Evolutionary conservation across 2,329 filamentous ascomycete species (phyloP).

Genomic region (Colletotrichum graminicola): DNA sequence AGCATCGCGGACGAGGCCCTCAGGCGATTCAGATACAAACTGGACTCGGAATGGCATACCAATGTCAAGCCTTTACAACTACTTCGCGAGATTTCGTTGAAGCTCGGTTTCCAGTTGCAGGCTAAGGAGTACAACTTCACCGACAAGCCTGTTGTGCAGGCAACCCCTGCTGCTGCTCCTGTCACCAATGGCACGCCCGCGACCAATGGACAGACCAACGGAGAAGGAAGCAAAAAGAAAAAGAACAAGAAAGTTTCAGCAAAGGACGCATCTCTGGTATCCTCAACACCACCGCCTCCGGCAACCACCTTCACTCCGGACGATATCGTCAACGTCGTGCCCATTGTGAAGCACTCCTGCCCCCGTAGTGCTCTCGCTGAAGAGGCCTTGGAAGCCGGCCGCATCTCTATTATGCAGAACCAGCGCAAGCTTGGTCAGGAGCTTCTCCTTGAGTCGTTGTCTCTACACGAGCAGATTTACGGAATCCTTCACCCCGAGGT

Average conservation of each 20-base stretch:
- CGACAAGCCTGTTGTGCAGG: constrained; percentile 47
- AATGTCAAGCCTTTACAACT: constrained; percentile 82
- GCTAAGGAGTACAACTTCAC: constrained; percentile 68
- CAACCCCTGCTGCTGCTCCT: constrained; percentile 49
- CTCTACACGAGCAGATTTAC: constrained; percentile 98
- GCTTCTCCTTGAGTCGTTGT: constrained; percentile 93
- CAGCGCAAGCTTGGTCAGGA: constrained; percentile 97
- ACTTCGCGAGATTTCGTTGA: constrained; percentile 88
- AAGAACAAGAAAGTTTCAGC: constrained; percentile 67
- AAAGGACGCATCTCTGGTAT: constrained; percentile 65
- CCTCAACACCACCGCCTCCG: constrained; percentile 45
- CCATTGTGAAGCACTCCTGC: constrained; percentile 92
- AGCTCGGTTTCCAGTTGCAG: constrained; percentile 89
- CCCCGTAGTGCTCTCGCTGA: constrained; percentile 92
- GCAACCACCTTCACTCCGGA: constrained; percentile 77
- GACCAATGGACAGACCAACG: constrained; percentile 57
- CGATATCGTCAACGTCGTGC: constrained; percentile 93
- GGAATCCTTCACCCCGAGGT: constrained; percentile 97
- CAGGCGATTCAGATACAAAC: constrained; percentile 80
- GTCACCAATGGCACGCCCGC: constrained; percentile 53
- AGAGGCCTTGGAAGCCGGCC: constrained; percentile 94
- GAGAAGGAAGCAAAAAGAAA: constrained; percentile 68
- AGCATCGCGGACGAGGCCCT: constrained; percentile 79
- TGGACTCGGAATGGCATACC: constrained; percentile 76
- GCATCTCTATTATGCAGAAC: constrained; percentile 94